Percentiles rank a stretch among this genome's conserved stretches.
Conservation (phyloP, 2,329 filamentous ascomycete genomes). For the Clarireedia homoeocarpa region DNA sequence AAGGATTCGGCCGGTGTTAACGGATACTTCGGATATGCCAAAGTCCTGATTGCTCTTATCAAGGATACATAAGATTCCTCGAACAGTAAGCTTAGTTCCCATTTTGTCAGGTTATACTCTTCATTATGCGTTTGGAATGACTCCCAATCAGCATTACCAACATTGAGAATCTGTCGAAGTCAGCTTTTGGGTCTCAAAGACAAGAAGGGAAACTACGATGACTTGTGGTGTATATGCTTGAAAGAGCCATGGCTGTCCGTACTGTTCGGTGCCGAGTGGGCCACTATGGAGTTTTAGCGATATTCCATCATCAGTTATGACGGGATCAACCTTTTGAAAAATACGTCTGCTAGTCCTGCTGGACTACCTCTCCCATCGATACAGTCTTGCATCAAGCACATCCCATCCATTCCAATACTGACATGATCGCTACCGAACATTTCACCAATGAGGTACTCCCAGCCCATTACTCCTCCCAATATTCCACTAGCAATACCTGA, state of each 20-base stretch:
- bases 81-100: slow-evolving; percentile 26
- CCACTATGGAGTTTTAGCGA: slow-evolving; percentile 20
- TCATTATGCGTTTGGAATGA: slow-evolving; percentile 26
- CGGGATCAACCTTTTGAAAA: slow-evolving; percentile 21
- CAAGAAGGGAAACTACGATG: slow-evolving; percentile 19
- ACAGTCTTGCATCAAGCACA: slow-evolving; percentile 30
- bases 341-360: slow-evolving; percentile 22
- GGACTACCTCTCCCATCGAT: slow-evolving; percentile 28
- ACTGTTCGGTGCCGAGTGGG: slow-evolving; percentile 26
- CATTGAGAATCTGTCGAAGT: slow-evolving; percentile 26
- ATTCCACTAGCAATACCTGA: slow-evolving; percentile 12
- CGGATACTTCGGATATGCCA: slow-evolving; percentile 20
- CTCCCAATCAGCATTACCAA: slow-evolving; percentile 27
- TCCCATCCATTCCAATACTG: slow-evolving; percentile 28
- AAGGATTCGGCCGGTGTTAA: slow-evolving; percentile 8
- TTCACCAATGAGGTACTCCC: slow-evolving; percentile 32
- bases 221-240: slow-evolving; percentile 29
- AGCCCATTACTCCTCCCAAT: slow-evolving; percentile 25
- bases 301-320: not conserved
- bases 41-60: slow-evolving; percentile 28
- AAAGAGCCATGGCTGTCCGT: slow-evolving; percentile 30
- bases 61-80: slow-evolving; percentile 31
- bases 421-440: slow-evolving; percentile 32
- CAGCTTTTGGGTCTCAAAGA: not conserved
- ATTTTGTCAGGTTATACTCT: slow-evolving; percentile 27